Evolutionary conservation across 129 eudicot genomes (phyloP).

Genomic region (Helianthus tuberosus): DNA sequence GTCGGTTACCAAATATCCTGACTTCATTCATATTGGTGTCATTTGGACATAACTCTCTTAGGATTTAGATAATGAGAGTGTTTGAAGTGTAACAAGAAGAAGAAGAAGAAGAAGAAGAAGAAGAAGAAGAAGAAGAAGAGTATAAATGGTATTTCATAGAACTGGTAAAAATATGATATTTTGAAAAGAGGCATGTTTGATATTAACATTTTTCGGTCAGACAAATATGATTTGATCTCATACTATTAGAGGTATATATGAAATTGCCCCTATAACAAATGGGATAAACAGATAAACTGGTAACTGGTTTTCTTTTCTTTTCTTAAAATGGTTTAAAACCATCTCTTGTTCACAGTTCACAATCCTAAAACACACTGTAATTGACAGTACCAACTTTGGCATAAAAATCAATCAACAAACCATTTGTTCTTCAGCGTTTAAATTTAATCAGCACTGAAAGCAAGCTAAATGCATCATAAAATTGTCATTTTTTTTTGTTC

Average conservation of each 20-base stretch:
- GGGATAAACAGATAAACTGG: not conserved
- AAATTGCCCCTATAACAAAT: not conserved
- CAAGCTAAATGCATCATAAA: not conserved
- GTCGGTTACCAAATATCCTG: not conserved
- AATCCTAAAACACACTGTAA: not conserved
- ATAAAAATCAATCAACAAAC: no score
- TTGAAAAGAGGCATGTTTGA: not conserved
- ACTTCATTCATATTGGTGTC: conserved; percentile 1
- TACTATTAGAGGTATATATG: not conserved
- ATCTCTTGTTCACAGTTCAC: not conserved
- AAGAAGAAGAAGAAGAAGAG: not conserved
- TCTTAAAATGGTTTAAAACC: conserved; percentile 10
- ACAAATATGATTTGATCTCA: not conserved
- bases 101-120: not conserved
- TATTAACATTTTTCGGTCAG: not conserved
- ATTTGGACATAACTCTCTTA: not conserved
- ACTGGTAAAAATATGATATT: not conserved
- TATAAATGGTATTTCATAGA: not conserved
- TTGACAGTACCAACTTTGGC: no score
- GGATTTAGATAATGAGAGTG: not conserved
- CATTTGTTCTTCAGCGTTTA: conserved; percentile 6
- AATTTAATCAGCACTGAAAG: conserved; percentile 4
- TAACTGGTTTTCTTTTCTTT: not conserved
- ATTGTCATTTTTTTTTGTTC: not conserved
- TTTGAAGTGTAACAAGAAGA: not conserved